These are phyloP conservation scores for Neofusicoccum umdonicola DNA, from an alignment of 2,329 filamentous ascomycete genomes.

Conservation along the genomic window DNA sequence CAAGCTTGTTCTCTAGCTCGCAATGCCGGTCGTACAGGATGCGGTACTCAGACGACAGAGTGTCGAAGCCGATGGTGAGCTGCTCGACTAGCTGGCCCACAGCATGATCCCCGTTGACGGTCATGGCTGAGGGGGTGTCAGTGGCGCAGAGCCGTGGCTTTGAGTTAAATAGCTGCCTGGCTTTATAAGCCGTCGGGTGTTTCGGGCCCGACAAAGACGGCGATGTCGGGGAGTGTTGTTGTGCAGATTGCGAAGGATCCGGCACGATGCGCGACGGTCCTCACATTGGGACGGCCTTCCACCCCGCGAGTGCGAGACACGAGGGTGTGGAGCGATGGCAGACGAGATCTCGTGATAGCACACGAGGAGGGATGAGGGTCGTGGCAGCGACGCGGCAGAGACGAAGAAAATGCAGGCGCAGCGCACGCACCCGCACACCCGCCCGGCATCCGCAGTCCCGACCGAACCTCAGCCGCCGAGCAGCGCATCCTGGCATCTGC, in stretches of 20 bases:
- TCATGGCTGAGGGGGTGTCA: slow-evolving; percentile 1
- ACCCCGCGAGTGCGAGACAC: slow-evolving; percentile 6
- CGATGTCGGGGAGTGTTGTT: slow-evolving; percentile 6
- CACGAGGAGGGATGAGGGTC: not conserved
- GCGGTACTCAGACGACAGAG: slow-evolving; percentile 48
- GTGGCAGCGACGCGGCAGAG: not conserved
- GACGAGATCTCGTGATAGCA: slow-evolving; percentile 6
- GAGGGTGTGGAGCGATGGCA: not conserved
- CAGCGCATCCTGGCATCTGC: slow-evolving; percentile 5
- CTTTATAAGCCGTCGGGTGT: slow-evolving; percentile 16
- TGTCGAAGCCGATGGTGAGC: slow-evolving; percentile 47
- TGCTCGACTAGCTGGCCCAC: slow-evolving; percentile 38
- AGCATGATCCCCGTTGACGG: slow-evolving; percentile 16
- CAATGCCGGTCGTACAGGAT: slow-evolving; percentile 44
- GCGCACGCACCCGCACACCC: not conserved
- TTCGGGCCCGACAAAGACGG: slow-evolving; percentile 8
- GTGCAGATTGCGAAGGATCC: slow-evolving; percentile 9
- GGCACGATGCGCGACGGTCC: not conserved
- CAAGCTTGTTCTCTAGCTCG: slow-evolving; percentile 47
- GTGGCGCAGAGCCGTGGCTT: not conserved
- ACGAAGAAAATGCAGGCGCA: slow-evolving; percentile 8
- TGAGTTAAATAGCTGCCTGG: slow-evolving; percentile 6
- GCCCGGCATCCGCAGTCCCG: not conserved
- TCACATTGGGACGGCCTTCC: slow-evolving; percentile 15
- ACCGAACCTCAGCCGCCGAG: not conserved